Percentiles rank a stretch among this genome's conserved stretches.
phyloP scores from a whole-genome alignment of 2,329 filamentous ascomycete species.

The Metarhizium anisopliae region DNA sequence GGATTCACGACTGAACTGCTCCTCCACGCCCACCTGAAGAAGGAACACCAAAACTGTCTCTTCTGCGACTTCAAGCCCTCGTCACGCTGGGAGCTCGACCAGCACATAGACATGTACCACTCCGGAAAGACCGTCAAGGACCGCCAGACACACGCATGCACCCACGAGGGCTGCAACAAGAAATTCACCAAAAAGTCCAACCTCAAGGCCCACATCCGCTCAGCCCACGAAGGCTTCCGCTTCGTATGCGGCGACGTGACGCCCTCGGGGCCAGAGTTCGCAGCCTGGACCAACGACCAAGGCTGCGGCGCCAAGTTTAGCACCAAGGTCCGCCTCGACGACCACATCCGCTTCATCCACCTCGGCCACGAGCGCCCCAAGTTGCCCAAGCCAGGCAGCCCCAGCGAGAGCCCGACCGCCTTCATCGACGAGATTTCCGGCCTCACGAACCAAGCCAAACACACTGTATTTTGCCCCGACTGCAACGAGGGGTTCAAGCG shows the following conservation, averaged over 20 bases:
- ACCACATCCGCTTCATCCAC: slow-evolving; percentile 78
- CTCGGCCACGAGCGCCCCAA: slow-evolving; percentile 44
- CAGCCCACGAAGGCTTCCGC: slow-evolving; percentile 64
- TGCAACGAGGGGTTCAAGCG: slow-evolving; percentile 40
- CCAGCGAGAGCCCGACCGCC: slow-evolving; percentile 12
- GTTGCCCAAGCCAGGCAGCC: slow-evolving; percentile 13
- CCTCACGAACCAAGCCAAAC: slow-evolving; percentile 28
- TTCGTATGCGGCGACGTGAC: slow-evolving; percentile 72
- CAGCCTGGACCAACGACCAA: slow-evolving; percentile 53
- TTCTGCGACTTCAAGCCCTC: slow-evolving; percentile 64
- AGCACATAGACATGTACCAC: slow-evolving; percentile 73
- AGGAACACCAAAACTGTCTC: slow-evolving; percentile 65
- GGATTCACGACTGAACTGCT: slow-evolving; percentile 65
- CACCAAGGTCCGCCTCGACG: slow-evolving; percentile 70
- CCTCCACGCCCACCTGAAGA: slow-evolving; percentile 64
- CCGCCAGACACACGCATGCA: slow-evolving; percentile 58
- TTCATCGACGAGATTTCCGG: slow-evolving; percentile 36
- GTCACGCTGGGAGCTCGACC: slow-evolving; percentile 58
- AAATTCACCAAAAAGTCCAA: slow-evolving; percentile 80
- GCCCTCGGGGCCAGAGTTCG: slow-evolving; percentile 46
- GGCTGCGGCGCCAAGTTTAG: slow-evolving; percentile 70
- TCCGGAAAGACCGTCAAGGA: slow-evolving; percentile 52
- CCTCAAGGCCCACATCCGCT: slow-evolving; percentile 68
- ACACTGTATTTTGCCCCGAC: slow-evolving; percentile 35
- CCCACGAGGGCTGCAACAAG: slow-evolving; percentile 59